phyloP scores from a whole-genome alignment of 768 basidiomycete species.

The Lactarius sanguifluus region DNA sequence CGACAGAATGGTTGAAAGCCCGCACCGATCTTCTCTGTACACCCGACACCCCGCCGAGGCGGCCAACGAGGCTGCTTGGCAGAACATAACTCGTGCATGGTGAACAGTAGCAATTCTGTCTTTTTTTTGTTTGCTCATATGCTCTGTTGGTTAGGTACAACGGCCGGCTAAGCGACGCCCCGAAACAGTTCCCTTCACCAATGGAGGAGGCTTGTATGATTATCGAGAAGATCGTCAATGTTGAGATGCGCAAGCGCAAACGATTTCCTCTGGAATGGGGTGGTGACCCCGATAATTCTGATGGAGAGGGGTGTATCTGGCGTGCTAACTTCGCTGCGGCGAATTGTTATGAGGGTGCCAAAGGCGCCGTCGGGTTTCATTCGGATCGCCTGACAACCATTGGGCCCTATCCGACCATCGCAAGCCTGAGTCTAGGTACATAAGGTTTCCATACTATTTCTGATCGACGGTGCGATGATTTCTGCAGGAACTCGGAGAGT shows the following conservation, averaged over 20 bases:
- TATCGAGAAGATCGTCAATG: slow-evolving; percentile 68
- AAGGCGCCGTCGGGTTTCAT: slow-evolving; percentile 80
- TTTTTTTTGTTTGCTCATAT: neutral
- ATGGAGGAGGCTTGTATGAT: slow-evolving; percentile 81
- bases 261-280: slow-evolving; percentile 71
- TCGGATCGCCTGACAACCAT: slow-evolving; percentile 80
- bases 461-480: neutral
- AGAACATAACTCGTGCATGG: slow-evolving; percentile 77
- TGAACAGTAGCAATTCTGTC: slow-evolving; percentile 33
- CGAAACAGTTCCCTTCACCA: slow-evolving; percentile 54
- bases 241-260: slow-evolving; percentile 60
- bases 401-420: slow-evolving; percentile 84
- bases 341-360: slow-evolving; percentile 80
- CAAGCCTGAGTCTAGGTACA: slow-evolving; percentile 77
- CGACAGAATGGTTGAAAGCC: slow-evolving; percentile 78
- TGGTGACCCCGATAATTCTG: slow-evolving; percentile 31
- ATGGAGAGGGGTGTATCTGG: slow-evolving; percentile 45
- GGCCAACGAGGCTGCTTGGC: slow-evolving; percentile 53
- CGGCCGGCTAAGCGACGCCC: slow-evolving; percentile 59
- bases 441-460: neutral
- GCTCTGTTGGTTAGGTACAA: slow-evolving; percentile 61
- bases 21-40: slow-evolving; percentile 80
- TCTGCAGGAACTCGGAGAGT: slow-evolving; percentile 55
- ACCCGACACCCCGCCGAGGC: slow-evolving; percentile 42
- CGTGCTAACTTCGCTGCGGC: slow-evolving; percentile 83